phyloP scores from a whole-genome alignment of 139 green algal species.

The Raphidocelis subcapitata region DNA sequence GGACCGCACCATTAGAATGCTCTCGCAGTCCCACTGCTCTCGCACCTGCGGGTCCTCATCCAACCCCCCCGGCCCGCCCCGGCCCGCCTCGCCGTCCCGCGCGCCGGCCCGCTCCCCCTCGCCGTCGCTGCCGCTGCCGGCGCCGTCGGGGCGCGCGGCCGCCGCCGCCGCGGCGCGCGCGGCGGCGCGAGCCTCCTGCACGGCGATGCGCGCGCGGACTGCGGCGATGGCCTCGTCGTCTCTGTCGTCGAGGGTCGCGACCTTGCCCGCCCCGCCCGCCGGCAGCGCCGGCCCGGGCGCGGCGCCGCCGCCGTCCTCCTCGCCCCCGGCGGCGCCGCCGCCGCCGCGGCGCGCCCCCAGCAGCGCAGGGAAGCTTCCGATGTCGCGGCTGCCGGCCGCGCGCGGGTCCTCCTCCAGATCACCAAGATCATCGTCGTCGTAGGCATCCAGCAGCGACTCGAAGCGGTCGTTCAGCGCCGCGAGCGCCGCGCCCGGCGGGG shows the following conservation, averaged over 20 bases:
- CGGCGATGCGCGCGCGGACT: conserved; percentile 9
- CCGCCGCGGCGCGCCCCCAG: background rate
- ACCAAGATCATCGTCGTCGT: conserved; percentile 23
- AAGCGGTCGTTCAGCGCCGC: conserved; percentile 32
- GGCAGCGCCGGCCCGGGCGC: background rate
- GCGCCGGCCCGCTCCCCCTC: background rate
- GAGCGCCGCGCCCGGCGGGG: background rate
- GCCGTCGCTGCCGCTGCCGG: too few species aligned
- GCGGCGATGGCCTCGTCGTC: conserved; percentile 26
- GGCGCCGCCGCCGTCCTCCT: background rate
- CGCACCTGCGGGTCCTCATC: background rate
- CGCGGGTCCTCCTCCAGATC: conserved; percentile 17
- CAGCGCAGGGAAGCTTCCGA: background rate
- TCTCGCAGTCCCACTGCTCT: conserved; percentile 91
- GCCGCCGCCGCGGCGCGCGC: too few species aligned
- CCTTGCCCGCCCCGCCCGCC: conserved; percentile 1
- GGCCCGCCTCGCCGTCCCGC: too few species aligned
- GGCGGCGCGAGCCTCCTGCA: conserved; percentile 12
- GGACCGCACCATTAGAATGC: conserved; percentile 70
- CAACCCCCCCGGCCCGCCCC: too few species aligned
- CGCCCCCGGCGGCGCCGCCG: background rate
- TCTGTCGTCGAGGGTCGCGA: conserved; percentile 23
- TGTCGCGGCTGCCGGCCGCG: conserved; percentile 5
- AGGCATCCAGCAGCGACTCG: conserved; percentile 20
- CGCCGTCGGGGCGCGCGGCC: too few species aligned